Evolutionary conservation across 208 protist genomes (phyloP).

Genomic region (Crithidia bombi): DNA sequence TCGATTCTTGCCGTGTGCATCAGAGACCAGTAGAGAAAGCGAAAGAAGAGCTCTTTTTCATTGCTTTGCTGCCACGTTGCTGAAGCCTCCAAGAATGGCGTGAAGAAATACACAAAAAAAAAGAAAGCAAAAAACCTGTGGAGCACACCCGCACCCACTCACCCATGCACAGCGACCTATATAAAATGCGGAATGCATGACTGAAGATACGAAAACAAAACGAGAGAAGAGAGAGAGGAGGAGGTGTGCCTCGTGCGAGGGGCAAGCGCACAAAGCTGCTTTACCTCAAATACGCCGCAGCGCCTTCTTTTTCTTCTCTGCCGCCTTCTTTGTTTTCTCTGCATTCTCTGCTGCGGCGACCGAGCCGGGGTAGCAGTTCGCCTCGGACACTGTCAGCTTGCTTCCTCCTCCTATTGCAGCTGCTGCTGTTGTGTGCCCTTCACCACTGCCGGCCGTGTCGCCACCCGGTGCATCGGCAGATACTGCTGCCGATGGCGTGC

Average conservation of each 20-base stretch:
- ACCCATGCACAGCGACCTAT: too few relatives aligned
- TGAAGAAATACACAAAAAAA: too few relatives aligned
- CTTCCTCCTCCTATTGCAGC: too few relatives aligned
- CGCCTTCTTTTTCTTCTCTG: constrained; percentile 36
- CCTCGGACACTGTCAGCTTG: constrained; percentile 21
- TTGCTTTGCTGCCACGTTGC: too few relatives aligned
- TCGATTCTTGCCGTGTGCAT: too few relatives aligned
- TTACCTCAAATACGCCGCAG: constrained; percentile 32
- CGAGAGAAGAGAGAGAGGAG: constrained; percentile 1
- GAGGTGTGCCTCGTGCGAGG: neutral
- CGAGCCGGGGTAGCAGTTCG: constrained; percentile 17
- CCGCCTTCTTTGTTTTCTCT: constrained; percentile 22
- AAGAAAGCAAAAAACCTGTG: too few relatives aligned
- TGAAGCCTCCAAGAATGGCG: too few relatives aligned
- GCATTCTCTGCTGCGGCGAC: constrained; percentile 17
- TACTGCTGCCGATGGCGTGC: neutral
- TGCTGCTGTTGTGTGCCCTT: neutral
- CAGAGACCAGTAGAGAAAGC: too few relatives aligned
- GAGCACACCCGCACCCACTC: too few relatives aligned
- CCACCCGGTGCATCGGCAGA: neutral
- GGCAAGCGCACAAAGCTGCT: too few relatives aligned
- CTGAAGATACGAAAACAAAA: neutral
- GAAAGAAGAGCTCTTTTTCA: too few relatives aligned
- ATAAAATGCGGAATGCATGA: too few relatives aligned
- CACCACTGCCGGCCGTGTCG: neutral